These are phyloP conservation scores for Xylariales sp. DNA, from an alignment of 2,329 filamentous ascomycete genomes.

Conservation along the genomic window DNA sequence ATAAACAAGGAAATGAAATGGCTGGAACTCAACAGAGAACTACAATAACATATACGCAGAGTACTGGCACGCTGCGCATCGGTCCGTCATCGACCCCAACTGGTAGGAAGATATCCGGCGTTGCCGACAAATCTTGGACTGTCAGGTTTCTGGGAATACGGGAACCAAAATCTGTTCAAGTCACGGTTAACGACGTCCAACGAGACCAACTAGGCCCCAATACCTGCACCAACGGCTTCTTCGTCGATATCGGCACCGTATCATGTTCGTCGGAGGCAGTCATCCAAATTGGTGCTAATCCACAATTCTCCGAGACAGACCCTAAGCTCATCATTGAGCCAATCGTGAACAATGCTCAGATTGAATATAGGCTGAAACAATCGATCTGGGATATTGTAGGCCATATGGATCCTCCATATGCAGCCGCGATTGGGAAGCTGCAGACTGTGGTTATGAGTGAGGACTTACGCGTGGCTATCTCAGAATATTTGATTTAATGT, in stretches of 20 bases:
- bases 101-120: neutral
- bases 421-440: neutral
- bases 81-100: neutral
- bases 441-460: slow-evolving; percentile 4
- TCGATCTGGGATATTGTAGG: slow-evolving; percentile 4
- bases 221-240: neutral
- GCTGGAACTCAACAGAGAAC: neutral
- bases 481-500: slow-evolving; percentile 1
- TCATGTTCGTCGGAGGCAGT: neutral
- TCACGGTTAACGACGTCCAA: neutral
- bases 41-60: slow-evolving; percentile 3
- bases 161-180: neutral
- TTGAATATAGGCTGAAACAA: slow-evolving; percentile 3
- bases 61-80: neutral
- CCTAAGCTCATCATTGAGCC: slow-evolving; percentile 1
- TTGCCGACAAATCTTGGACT: neutral
- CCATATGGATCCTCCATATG: neutral
- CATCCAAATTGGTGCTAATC: slow-evolving; percentile 2
- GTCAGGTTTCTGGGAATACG: neutral
- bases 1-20: neutral
- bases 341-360: slow-evolving; percentile 1
- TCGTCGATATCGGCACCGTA: slow-evolving; percentile 1
- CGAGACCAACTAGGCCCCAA: neutral
- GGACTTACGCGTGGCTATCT: neutral
- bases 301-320: slow-evolving; percentile 1